Percentiles rank a stretch among this genome's conserved stretches.
Evolutionary conservation across 768 basidiomycete genomes (phyloP).

Genomic region (Psilocybe sp.): DNA sequence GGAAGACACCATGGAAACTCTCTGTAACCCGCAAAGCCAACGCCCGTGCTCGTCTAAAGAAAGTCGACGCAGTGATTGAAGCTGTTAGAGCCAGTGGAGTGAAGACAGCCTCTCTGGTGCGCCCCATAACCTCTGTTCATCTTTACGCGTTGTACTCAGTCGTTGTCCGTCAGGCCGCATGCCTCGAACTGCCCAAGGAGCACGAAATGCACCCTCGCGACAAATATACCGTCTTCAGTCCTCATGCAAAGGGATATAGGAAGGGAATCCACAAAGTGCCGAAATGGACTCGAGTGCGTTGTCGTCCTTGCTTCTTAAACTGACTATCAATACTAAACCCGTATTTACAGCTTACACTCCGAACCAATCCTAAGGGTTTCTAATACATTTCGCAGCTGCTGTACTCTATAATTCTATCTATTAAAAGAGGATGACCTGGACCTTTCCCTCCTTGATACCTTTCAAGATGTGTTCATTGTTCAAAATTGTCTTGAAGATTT

Average conservation of each 20-base stretch:
- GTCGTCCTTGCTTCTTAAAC: not conserved
- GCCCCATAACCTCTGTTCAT: constrained; percentile 22
- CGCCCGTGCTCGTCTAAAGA: constrained; percentile 82
- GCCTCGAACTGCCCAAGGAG: constrained; percentile 87
- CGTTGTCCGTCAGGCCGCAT: constrained; percentile 47
- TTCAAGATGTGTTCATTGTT: constrained; percentile 58
- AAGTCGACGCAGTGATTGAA: constrained; percentile 91
- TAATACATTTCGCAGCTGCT: constrained; percentile 33
- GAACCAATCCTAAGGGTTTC: constrained; percentile 92
- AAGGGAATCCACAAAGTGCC: constrained; percentile 97
- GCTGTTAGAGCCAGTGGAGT: constrained; percentile 83
- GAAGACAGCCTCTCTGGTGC: constrained; percentile 70
- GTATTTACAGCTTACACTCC: constrained; percentile 64
- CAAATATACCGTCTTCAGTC: constrained; percentile 91
- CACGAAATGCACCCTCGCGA: constrained; percentile 89
- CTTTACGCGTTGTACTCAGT: not conserved
- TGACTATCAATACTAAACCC: constrained; percentile 3
- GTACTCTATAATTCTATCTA: constrained; percentile 17
- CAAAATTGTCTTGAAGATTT: constrained; percentile 73
- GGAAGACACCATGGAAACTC: constrained; percentile 95
- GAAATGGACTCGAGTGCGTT: constrained; percentile 88
- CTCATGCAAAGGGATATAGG: constrained; percentile 70
- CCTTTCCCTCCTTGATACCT: constrained; percentile 67
- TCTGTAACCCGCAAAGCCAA: constrained; percentile 92
- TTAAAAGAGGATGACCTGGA: constrained; percentile 80